Conservation (phyloP, 1,284 basidiomycete species). For the Trametes hirsuta region DNA sequence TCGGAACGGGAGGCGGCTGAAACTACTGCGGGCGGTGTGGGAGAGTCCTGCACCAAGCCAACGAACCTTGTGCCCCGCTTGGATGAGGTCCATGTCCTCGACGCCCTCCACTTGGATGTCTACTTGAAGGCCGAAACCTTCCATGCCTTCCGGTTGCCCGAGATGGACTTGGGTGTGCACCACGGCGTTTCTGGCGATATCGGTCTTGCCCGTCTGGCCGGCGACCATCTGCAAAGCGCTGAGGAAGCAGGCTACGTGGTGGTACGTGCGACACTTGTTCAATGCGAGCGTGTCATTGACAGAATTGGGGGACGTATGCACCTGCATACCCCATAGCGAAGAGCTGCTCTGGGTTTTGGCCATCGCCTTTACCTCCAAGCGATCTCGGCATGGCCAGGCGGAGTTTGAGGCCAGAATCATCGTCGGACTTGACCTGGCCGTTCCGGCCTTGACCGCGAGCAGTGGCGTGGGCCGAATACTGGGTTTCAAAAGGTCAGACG, state of each 20-base stretch:
- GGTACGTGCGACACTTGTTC: not conserved
- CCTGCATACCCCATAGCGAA: conserved; percentile 46
- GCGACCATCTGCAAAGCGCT: conserved; percentile 68
- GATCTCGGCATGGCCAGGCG: conserved; percentile 42
- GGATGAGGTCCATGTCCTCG: conserved; percentile 62
- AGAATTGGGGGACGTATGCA: conserved; percentile 19
- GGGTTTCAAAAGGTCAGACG: not conserved
- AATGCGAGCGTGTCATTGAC: not conserved
- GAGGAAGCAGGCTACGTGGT: conserved; percentile 63
- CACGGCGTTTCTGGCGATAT: conserved; percentile 57
- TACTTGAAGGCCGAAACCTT: conserved; percentile 67
- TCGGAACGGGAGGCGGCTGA: not conserved
- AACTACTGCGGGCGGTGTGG: not conserved
- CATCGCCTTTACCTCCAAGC: conserved; percentile 44
- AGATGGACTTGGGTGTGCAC: conserved; percentile 64
- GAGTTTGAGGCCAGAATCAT: conserved; percentile 38
- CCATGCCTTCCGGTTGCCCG: conserved; percentile 55
- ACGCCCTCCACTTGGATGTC: conserved; percentile 72
- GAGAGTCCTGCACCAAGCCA: not conserved
- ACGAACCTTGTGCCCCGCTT: conserved; percentile 68
- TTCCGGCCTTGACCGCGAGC: conserved; percentile 44
- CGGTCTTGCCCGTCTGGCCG: conserved; percentile 54
- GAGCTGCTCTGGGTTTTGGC: conserved; percentile 48
- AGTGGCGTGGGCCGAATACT: conserved; percentile 42
- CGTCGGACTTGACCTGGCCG: conserved; percentile 41